Base-by-base conservation (phyloP, 1,139 yeast species). In the Diutina mesorugosa region DNA sequence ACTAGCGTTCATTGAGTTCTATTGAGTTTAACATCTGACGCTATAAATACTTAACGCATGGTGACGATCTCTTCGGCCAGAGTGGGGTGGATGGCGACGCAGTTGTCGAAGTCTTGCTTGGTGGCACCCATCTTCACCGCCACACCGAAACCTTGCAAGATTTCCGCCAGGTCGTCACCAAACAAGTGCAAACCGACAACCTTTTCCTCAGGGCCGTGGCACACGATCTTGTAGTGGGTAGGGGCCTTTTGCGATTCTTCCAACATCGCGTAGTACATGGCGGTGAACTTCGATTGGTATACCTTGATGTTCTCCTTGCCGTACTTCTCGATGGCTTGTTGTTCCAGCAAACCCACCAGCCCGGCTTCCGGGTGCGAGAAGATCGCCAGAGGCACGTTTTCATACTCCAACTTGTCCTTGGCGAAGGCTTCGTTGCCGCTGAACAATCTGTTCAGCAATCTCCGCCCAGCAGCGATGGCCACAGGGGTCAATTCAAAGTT, bases 291-390 rank as follows among this genome's bases (percentile, higher is more conserved):
- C 60, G 97, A 81, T 63, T 80, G 81, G 78, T 93, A 93, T 55
- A 87, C 73, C 74, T 90, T 95, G 68, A 93, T 70, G 64, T 89
- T 80, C 29, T 84, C 93, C 65, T 81, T 77, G 59, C 99, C 99
- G 67, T 79, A 91, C 72, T 90, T 76, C 58, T 74, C 82, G 60
- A 79, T 74, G 50, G 99, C 99, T 62, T 83, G 83, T 58, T 77
- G 74, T 69, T 91, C 95, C 57, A 88, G 76, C 58, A 93, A 72
- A 56, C 99, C 99, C 69, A 91, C 85, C 9, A 95, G 80, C 57
- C 97, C 99, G 18, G 95, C 95, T 72, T 93, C 99, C 38, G 99
- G 99, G 71, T 93, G 99, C 3, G 97, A 84, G 70, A 95, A 93
- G 30, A 93, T 80, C 16, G 86, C 99, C 51, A 96, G 87, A 54